These are phyloP conservation scores for Vigna radiata DNA, from an alignment of 306 rosid genomes.

Conservation along the genomic window DNA sequence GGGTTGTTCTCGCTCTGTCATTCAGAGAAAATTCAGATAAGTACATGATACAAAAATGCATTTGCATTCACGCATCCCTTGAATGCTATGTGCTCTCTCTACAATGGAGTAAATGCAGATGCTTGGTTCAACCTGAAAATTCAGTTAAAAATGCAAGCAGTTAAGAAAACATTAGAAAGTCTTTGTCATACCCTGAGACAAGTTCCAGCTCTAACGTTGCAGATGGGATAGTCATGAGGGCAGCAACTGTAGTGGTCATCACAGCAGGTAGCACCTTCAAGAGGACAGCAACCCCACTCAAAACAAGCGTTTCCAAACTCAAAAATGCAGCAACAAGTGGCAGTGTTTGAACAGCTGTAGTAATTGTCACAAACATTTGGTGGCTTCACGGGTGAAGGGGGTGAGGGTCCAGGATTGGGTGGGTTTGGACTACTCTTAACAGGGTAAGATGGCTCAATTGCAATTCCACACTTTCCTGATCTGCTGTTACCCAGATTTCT, in stretches of 20 bases:
- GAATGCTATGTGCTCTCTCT: no score
- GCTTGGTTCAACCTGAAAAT: conserved; percentile 1
- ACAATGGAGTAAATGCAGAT: not conserved
- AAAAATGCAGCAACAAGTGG: conserved; percentile 88
- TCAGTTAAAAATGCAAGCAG: conserved; percentile 16
- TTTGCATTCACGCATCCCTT: not conserved
- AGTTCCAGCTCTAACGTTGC: conserved; percentile 60
- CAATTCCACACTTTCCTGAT: conserved; percentile 88
- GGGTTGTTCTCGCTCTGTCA: conserved; percentile 78
- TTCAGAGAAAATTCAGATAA: conserved; percentile 32
- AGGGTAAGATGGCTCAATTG: conserved; percentile 91
- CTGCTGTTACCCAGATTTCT: conserved; percentile 60
- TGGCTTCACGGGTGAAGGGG: conserved; percentile 85
- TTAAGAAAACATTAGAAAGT: not conserved
- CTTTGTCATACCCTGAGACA: conserved; percentile 65
- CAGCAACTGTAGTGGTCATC: conserved; percentile 92
- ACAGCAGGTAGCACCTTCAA: conserved; percentile 91
- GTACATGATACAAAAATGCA: not conserved
- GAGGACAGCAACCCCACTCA: conserved; percentile 96
- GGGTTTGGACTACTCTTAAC: conserved; percentile 77
- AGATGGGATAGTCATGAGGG: conserved; percentile 81
- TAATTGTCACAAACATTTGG: conserved; percentile 79
- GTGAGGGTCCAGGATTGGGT: conserved; percentile 94
- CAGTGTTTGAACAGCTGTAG: conserved; percentile 60
- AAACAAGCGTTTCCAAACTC: conserved; percentile 60